phyloP scores from a whole-genome alignment of 2,329 filamentous ascomycete genomes.

The Neophaeococcomyces aloes region DNA sequence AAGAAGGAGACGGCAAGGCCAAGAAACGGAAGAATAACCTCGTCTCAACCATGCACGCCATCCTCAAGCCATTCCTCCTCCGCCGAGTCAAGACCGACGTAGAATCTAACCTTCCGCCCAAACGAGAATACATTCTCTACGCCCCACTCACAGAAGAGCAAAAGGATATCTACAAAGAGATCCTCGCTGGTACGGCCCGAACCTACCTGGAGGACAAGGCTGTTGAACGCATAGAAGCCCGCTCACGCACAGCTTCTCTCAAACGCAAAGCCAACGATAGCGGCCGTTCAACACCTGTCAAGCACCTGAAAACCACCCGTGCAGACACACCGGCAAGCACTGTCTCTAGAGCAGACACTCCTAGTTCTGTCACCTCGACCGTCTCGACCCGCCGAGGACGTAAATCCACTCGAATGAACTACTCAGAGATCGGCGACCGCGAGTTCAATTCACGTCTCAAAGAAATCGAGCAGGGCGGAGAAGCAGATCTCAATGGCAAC shows the following conservation, averaged over 20 bases:
- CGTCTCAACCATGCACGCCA: slow-evolving; percentile 80
- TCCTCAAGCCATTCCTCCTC: slow-evolving; percentile 81
- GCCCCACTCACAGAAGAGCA: slow-evolving; percentile 86
- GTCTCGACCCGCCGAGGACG: slow-evolving; percentile 42
- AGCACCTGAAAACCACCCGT: slow-evolving; percentile 65
- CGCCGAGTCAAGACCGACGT: slow-evolving; percentile 89
- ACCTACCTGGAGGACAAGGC: slow-evolving; percentile 42
- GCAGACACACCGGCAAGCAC: slow-evolving; percentile 64
- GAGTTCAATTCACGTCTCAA: slow-evolving; percentile 65
- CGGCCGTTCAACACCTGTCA: slow-evolving; percentile 43
- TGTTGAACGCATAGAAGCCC: slow-evolving; percentile 36
- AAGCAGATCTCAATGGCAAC: slow-evolving; percentile 31
- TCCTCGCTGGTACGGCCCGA: slow-evolving; percentile 62
- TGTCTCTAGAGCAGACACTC: slow-evolving; percentile 65
- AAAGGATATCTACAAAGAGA: slow-evolving; percentile 78
- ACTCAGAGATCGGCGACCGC: slow-evolving; percentile 65
- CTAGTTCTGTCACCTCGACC: slow-evolving; percentile 42
- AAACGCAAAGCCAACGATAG: slow-evolving; percentile 48
- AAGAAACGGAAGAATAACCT: slow-evolving; percentile 68
- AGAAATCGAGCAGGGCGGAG: slow-evolving; percentile 41
- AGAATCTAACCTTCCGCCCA: slow-evolving; percentile 81
- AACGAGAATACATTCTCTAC: slow-evolving; percentile 91
- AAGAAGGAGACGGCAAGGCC: slow-evolving; percentile 60
- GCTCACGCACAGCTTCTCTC: slow-evolving; percentile 35
- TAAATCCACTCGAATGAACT: slow-evolving; percentile 42